These are phyloP conservation scores for Spiraea crenata DNA, from an alignment of 331 rosid species.

Conservation along the genomic window DNA sequence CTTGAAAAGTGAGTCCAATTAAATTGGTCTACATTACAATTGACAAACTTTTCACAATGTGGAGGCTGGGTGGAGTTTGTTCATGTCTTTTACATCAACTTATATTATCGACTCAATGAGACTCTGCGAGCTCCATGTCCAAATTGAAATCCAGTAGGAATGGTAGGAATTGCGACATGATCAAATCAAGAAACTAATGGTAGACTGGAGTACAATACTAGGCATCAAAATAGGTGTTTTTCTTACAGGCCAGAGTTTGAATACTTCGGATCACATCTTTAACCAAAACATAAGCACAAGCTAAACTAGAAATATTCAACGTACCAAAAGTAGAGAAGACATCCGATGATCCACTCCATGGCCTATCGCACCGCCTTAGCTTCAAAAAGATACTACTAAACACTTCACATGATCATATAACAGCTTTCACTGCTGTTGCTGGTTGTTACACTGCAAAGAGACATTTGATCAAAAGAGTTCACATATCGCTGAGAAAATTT, in stretches of 20 bases:
- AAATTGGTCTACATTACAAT: too few relatives aligned
- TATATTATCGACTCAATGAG: too few relatives aligned
- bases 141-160: too few relatives aligned
- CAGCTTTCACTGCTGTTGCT: background rate
- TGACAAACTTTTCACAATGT: too few relatives aligned
- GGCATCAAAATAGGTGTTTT: background rate
- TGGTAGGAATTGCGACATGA: too few relatives aligned
- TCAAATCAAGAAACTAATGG: too few relatives aligned
- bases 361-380: background rate
- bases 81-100: too few relatives aligned
- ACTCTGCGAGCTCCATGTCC: too few relatives aligned
- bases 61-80: too few relatives aligned
- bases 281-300: background rate
- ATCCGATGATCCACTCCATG: background rate
- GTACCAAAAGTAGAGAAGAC: background rate
- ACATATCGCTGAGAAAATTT: constrained; percentile 6
- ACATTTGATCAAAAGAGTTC: background rate
- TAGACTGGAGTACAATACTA: too few relatives aligned
- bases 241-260: background rate
- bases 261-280: background rate
- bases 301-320: background rate
- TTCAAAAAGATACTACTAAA: background rate
- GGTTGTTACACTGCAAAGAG: background rate
- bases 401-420: background rate
- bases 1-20: too few relatives aligned